These are phyloP conservation scores for Aspergillus tubingensis DNA, from an alignment of 2,329 filamentous ascomycete species.

Conservation along the genomic window DNA sequence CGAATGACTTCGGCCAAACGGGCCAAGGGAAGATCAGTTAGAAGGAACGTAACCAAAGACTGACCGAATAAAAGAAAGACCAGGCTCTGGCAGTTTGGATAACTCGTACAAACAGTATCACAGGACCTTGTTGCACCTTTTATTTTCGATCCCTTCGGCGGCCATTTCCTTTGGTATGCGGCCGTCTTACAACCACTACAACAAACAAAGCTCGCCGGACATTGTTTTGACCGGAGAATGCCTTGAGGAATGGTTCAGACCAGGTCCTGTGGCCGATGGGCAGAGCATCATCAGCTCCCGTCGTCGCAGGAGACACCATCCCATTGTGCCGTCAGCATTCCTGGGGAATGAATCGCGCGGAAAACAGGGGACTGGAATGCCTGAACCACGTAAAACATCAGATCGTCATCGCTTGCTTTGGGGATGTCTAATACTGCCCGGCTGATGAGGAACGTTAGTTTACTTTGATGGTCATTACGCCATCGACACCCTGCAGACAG, in stretches of 20 bases:
- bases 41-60: constrained; percentile 12
- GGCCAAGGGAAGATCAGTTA: constrained; percentile 8
- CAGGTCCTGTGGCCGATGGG: neutral
- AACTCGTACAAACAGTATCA: neutral
- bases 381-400: neutral
- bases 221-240: constrained; percentile 18
- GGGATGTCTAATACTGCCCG: neutral
- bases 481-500: no score
- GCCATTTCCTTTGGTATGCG: constrained; percentile 11
- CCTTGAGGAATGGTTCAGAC: constrained; percentile 19
- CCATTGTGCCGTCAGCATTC: neutral
- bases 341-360: neutral
- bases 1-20: constrained; percentile 16
- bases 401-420: neutral
- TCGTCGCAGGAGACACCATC: neutral
- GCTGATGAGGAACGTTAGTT: neutral
- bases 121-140: constrained; percentile 16
- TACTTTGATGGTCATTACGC: no score
- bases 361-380: constrained; percentile 6
- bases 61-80: neutral
- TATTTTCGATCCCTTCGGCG: constrained; percentile 12
- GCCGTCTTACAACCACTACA: neutral
- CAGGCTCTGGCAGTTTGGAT: neutral
- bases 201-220: constrained; percentile 15
- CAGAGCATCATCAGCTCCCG: neutral